These are phyloP conservation scores for Suillus plorans DNA, from an alignment of 768 basidiomycete species.

Conservation along the genomic window DNA sequence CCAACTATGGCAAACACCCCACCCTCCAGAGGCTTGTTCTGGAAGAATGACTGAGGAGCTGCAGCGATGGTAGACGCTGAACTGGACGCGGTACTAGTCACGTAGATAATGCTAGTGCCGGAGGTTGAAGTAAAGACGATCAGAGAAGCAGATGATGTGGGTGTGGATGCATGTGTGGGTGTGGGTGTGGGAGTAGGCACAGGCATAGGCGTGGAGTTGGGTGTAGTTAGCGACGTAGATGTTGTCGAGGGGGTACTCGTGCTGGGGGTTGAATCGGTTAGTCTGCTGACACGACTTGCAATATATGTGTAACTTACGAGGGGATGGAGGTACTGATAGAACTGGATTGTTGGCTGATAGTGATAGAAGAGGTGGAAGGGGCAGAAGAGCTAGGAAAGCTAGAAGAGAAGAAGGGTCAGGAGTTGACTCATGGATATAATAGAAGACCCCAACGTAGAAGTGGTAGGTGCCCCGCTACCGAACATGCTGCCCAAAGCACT, in stretches of 20 bases:
- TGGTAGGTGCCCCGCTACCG: constrained; percentile 9
- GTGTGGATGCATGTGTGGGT: constrained; percentile 15
- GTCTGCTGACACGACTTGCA: no score
- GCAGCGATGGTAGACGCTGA: constrained; percentile 22
- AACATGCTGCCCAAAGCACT: constrained; percentile 17
- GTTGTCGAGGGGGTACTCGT: constrained; percentile 11
- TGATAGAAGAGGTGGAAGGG: constrained; percentile 26
- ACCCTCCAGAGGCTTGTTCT: constrained; percentile 65
- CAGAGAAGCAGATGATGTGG: constrained; percentile 21
- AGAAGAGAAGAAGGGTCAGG: constrained; percentile 22
- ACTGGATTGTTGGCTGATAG: not conserved
- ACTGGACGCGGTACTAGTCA: constrained; percentile 30
- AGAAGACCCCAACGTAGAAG: constrained; percentile 21
- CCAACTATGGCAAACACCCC: constrained; percentile 56
- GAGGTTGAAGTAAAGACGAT: constrained; percentile 24
- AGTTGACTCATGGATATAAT: constrained; percentile 15
- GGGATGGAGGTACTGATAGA: constrained; percentile 12
- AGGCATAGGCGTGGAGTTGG: constrained; percentile 9
- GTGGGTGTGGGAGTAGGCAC: constrained; percentile 13
- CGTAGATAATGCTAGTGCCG: constrained; percentile 26
- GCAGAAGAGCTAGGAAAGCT: constrained; percentile 29
- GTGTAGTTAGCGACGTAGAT: constrained; percentile 12
- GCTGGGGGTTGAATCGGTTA: constrained; percentile 13
- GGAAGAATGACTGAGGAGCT: constrained; percentile 46
- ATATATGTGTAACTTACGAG: constrained; percentile 20